These are phyloP conservation scores for Prinsepia uniflora DNA, from an alignment of 306 rosid genomes.

Conservation along the genomic window DNA sequence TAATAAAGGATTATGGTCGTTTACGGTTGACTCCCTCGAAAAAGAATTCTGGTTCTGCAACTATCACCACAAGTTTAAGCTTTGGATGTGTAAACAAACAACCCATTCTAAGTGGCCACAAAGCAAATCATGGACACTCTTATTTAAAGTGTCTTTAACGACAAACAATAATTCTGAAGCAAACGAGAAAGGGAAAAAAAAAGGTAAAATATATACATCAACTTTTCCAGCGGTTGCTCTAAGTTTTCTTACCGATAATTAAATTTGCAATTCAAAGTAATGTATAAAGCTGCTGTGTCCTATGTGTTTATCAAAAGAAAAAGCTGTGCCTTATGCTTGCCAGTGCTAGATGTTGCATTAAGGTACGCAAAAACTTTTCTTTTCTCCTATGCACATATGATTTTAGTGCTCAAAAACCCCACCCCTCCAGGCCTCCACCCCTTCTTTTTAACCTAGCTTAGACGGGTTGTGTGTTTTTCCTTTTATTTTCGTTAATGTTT, in stretches of 20 bases:
- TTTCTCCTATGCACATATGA: background rate
- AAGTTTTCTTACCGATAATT: constrained; percentile 3
- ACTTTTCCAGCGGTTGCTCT: constrained; percentile 9
- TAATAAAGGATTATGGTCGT: no score
- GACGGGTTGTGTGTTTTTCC: no score
- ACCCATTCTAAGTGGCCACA: background rate
- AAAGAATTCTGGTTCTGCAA: no score
- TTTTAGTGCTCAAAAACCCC: background rate
- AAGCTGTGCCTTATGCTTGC: background rate
- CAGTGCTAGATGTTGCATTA: background rate
- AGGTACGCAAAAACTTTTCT: background rate
- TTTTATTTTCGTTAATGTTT: background rate
- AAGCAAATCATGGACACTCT: constrained; percentile 9
- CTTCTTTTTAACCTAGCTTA: background rate
- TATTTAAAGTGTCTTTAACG: background rate
- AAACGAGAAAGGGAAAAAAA: background rate
- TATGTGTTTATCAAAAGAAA: no score
- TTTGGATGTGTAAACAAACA: background rate
- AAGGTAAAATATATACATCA: background rate
- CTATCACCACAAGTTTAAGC: background rate
- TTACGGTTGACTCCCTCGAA: no score
- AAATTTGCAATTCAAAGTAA: background rate
- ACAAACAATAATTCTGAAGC: background rate
- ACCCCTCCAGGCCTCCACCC: background rate
- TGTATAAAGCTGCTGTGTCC: background rate